Evolutionary conservation across 1,139 yeast species (phyloP).

Genomic region (Taphrina deformans): DNA sequence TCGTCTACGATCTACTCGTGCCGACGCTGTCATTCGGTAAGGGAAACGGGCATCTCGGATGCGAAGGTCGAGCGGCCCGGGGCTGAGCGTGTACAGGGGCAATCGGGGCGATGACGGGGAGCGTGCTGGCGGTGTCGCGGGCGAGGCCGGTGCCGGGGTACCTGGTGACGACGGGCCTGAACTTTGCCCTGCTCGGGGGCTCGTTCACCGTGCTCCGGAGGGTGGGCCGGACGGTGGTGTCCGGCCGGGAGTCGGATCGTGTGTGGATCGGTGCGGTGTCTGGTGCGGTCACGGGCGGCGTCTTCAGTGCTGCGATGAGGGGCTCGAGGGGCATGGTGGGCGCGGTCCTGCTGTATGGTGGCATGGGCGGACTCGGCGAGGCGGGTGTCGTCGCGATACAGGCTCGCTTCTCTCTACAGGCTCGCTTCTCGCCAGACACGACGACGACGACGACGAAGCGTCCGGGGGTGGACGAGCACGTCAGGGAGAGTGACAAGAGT

Average conservation of each 20-base stretch:
- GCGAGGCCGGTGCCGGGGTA: slow-evolving; percentile 10
- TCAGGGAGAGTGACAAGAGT: slow-evolving; percentile 22
- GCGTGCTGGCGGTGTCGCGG: slow-evolving; percentile 18
- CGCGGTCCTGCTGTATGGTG: slow-evolving; percentile 21
- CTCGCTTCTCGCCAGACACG: background rate
- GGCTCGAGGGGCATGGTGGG: slow-evolving; percentile 19
- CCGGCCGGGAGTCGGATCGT: background rate
- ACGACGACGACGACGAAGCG: background rate
- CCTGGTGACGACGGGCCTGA: slow-evolving; percentile 12
- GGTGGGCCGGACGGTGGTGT: background rate
- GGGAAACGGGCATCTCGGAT: background rate
- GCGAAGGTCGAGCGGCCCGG: too few species aligned
- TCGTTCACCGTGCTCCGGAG: slow-evolving; percentile 7
- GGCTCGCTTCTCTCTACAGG: background rate
- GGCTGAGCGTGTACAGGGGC: background rate
- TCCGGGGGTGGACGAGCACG: background rate
- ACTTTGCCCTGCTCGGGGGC: slow-evolving; percentile 24
- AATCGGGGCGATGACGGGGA: slow-evolving; percentile 16
- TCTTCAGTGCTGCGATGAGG: slow-evolving; percentile 5
- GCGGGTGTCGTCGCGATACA: background rate
- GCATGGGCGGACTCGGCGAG: slow-evolving; percentile 11
- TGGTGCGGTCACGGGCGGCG: slow-evolving; percentile 23
- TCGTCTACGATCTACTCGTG: background rate
- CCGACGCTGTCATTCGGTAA: slow-evolving; percentile 16
- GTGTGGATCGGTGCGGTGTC: background rate